Base-by-base conservation (phyloP, 768 basidiomycete genomes). In the Dioszegia hungarica region DNA sequence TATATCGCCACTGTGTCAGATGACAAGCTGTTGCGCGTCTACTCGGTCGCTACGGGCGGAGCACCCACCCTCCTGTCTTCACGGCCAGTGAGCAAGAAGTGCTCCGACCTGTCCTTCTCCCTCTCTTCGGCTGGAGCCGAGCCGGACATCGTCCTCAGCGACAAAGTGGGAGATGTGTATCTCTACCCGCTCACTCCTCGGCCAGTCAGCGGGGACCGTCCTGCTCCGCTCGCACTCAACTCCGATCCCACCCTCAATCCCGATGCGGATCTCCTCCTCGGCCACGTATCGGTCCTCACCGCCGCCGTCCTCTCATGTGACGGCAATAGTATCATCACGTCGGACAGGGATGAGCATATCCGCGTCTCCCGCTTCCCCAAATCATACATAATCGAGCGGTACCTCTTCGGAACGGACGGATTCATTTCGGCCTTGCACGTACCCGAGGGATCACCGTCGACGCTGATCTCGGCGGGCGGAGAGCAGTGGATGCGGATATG, bases 151-250 rank as follows among this genome's bases (percentile, higher is more conserved):
- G 74, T 97, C 1, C 84, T 89, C 12, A 84, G 90, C 1, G 94
- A 99, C 77, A 97, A 95, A 76, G 93, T 95, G 61, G 94, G 94
- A 0, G 94, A 97, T 70, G 82, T 94, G 37, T 94, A 91, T 78
- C 84, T 34, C 15, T 60, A 90, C 71, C 79, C 85, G 0, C 77
- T 88, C n/a, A 74, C 81, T 28, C 79, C 61, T 10, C 34, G 45
- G 66, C 27, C 44, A 2, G 10, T 36, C 20, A 68, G 27, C 63
- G 53, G 70, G 53, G 14, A 61, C 22, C 51, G 62, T 48, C 58
- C 67, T 19, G 59, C 59, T 2, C 59, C 60, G 12, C 39, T 69
- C 41, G 60, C 59, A 17, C 46, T 74, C 17, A 62, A 62, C 10
- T 66, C 64, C 3, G 67, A 76, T 53, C 69, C 75, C 1, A 64